Evolutionary conservation across 1,284 basidiomycete genomes (phyloP).

Genomic region (Pterulicium gracile): DNA sequence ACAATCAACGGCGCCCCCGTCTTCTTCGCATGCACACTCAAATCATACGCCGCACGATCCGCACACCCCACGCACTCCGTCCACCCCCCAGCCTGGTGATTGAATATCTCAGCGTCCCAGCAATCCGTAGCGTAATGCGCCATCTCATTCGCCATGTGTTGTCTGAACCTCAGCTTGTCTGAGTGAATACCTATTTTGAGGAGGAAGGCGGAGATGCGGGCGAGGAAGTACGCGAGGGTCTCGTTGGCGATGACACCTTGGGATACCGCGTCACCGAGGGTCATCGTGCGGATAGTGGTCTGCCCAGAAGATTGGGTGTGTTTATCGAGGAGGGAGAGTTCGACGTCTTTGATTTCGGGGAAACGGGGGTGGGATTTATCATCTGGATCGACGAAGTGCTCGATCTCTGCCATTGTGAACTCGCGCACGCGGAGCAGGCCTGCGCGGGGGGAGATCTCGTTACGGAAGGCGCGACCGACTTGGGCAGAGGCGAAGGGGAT

Average conservation of each 20-base stretch:
- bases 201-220: constrained; percentile 86
- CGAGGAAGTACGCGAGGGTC: constrained; percentile 96
- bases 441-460: constrained; percentile 96
- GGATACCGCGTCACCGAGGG: constrained; percentile 84
- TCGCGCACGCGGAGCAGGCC: constrained; percentile 96
- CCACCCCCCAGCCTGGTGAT: constrained; percentile 76
- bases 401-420: constrained; percentile 99
- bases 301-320: constrained; percentile 74
- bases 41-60: constrained; percentile 93
- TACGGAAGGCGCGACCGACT: constrained; percentile 94
- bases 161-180: constrained; percentile 72
- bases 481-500: constrained; percentile 97
- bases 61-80: constrained; percentile 99
- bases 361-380: constrained; percentile 89
- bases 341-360: constrained; percentile 68
- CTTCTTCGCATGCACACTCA: constrained; percentile 48
- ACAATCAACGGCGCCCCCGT: constrained; percentile 74
- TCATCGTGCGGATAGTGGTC: constrained; percentile 41
- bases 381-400: constrained; percentile 94
- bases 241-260: constrained; percentile 37
- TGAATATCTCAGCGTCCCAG: constrained; percentile 98
- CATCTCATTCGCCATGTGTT: constrained; percentile 93
- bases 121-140: constrained; percentile 98
- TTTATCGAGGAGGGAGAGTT: constrained; percentile 74
- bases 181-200: constrained; percentile 89